Percentiles rank a stretch among this genome's conserved stretches.
Evolutionary conservation across 2,329 filamentous ascomycete genomes (phyloP).

Genomic region (Arthroderma uncinatum): DNA sequence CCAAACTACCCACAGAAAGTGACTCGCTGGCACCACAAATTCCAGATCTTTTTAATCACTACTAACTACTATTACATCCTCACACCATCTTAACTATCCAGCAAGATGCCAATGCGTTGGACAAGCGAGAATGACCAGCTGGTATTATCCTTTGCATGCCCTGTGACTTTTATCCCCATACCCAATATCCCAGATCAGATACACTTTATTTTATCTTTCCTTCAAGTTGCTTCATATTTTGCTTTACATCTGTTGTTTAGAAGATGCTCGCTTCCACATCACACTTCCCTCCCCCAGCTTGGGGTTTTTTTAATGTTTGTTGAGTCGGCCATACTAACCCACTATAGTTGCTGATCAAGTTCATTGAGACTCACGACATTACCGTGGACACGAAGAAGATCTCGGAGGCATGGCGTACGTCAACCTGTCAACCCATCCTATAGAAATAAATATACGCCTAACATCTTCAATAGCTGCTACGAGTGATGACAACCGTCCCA

Average conservation of each 20-base stretch:
- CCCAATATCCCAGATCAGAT: neutral
- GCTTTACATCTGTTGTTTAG: too few species aligned
- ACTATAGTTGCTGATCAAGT: slow-evolving; percentile 30
- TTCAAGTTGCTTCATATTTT: neutral
- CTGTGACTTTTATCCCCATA: neutral
- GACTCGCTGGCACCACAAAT: neutral
- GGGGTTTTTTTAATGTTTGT: too few species aligned
- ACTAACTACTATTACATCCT: neutral
- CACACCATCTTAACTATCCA: neutral
- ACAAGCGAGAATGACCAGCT: slow-evolving; percentile 28
- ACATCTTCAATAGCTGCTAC: slow-evolving; percentile 12
- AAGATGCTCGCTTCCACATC: neutral
- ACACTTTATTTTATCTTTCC: neutral
- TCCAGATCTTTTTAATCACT: too few species aligned
- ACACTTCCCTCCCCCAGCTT: too few species aligned
- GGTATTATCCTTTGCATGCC: slow-evolving; percentile 14
- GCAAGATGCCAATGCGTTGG: slow-evolving; percentile 30
- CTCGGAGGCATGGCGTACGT: slow-evolving; percentile 32
- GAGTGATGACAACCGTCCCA: slow-evolving; percentile 21
- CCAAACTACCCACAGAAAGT: neutral
- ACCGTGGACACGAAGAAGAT: slow-evolving; percentile 26
- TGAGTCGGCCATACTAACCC: neutral
- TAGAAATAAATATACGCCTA: neutral
- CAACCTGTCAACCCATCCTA: neutral
- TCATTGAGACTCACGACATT: slow-evolving; percentile 31